These are phyloP conservation scores for Sarcomyxa edulis DNA, from an alignment of 768 basidiomycete genomes.

Conservation along the genomic window DNA sequence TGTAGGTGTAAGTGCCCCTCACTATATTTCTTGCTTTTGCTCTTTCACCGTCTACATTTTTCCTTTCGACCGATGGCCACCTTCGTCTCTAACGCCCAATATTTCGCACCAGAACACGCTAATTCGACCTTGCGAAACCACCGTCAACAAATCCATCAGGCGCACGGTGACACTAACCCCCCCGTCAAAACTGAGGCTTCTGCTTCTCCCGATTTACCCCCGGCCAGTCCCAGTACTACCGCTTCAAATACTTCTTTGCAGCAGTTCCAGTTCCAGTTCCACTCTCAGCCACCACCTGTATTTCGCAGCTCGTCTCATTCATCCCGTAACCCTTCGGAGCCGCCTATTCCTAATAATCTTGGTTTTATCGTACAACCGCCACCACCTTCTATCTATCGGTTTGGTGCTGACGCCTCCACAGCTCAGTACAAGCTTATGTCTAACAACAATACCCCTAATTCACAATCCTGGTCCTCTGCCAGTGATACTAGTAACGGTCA, in stretches of 20 bases:
- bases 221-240: too few species aligned
- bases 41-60: conserved; percentile 4
- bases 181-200: conserved; percentile 38
- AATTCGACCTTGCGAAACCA: too few species aligned
- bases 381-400: conserved; percentile 1
- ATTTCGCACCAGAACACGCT: conserved; percentile 12
- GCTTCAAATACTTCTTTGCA: conserved; percentile 26
- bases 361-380: neutral
- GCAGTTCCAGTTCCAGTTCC: conserved; percentile 32
- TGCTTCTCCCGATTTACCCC: conserved; percentile 38
- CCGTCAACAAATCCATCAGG: conserved; percentile 12
- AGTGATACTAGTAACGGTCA: neutral
- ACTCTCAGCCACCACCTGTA: conserved; percentile 19
- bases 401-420: neutral
- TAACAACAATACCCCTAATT: neutral
- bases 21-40: too few species aligned
- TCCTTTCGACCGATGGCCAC: conserved; percentile 9
- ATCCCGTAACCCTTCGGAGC: conserved; percentile 26
- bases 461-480: conserved; percentile 8
- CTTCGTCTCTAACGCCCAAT: conserved; percentile 12
- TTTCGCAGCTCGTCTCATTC: conserved; percentile 31
- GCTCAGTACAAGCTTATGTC: conserved; percentile 1
- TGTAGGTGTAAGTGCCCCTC: too few species aligned
- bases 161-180: too few species aligned
- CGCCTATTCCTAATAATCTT: conserved; percentile 11